Percentiles rank a stretch among this genome's conserved stretches.
phyloP scores from a whole-genome alignment of 1,139 yeast species.

The Eremothecium coryli region DNA sequence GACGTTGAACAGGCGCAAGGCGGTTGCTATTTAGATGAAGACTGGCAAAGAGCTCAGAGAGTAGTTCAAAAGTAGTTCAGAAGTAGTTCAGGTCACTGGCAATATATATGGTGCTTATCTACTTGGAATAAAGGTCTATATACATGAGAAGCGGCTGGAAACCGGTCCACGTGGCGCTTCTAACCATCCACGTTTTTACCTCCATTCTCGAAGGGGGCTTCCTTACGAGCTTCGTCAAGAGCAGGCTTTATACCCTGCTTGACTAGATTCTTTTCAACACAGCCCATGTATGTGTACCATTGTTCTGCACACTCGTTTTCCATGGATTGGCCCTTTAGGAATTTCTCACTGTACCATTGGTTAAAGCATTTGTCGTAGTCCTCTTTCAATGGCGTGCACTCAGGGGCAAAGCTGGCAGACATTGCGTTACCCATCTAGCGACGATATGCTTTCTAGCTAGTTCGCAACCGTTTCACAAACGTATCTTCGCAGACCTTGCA shows the following conservation, averaged over 20 bases:
- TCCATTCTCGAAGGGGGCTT: constrained; percentile 75
- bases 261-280: constrained; percentile 51
- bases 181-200: constrained; percentile 34
- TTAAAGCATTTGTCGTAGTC: constrained; percentile 89
- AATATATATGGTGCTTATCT: too few species aligned
- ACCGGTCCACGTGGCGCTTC: too few species aligned
- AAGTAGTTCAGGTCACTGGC: too few species aligned
- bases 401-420: constrained; percentile 94
- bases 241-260: constrained; percentile 43
- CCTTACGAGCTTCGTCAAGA: constrained; percentile 83
- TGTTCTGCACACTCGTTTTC: constrained; percentile 84
- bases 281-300: constrained; percentile 79
- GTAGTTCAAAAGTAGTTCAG: too few species aligned
- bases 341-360: constrained; percentile 82
- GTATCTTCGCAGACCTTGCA: too few species aligned
- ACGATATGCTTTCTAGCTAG: too few species aligned
- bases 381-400: constrained; percentile 79
- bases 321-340: constrained; percentile 39
- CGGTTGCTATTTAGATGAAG: too few species aligned
- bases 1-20: too few species aligned
- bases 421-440: constrained; percentile 65
- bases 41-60: too few species aligned
- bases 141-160: too few species aligned
- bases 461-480: too few species aligned
- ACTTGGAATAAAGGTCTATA: too few species aligned